Evolutionary conservation across 768 basidiomycete genomes (phyloP).

Genomic region (Chalciporus pseudorubinellus): DNA sequence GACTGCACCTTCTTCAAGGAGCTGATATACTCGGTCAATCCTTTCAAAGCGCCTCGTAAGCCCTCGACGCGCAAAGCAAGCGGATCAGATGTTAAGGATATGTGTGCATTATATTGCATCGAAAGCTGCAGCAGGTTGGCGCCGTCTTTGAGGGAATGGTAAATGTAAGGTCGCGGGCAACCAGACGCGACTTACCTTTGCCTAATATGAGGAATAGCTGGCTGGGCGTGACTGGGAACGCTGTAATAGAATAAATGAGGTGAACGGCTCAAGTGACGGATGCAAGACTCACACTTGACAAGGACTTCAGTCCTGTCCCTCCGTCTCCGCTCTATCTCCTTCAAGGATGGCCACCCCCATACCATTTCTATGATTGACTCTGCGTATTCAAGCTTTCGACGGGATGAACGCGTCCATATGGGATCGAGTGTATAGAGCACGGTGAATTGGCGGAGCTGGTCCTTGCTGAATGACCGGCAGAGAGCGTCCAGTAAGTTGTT

Average conservation of each 20-base stretch:
- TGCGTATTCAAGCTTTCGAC: constrained; percentile 42
- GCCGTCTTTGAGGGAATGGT: constrained; percentile 49
- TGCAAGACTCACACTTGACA: constrained; percentile 41
- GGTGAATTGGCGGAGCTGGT: constrained; percentile 57
- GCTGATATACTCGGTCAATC: constrained; percentile 45
- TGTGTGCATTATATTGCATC: constrained; percentile 56
- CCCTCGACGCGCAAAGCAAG: constrained; percentile 62
- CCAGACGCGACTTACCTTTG: constrained; percentile 44
- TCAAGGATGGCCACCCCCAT: constrained; percentile 70
- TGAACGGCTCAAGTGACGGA: constrained; percentile 1
- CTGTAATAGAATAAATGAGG: constrained; percentile 35
- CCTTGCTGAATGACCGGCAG: constrained; percentile 58
- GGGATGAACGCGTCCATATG: constrained; percentile 31
- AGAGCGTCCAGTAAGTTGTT: constrained; percentile 50
- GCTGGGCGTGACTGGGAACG: constrained; percentile 51
- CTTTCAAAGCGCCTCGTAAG: constrained; percentile 47
- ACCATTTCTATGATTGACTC: constrained; percentile 56
- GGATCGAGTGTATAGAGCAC: constrained; percentile 44
- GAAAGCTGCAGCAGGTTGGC: constrained; percentile 57
- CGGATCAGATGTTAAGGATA: constrained; percentile 56
- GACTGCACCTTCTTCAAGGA: constrained; percentile 46
- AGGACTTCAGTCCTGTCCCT: constrained; percentile 49
- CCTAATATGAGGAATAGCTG: constrained; percentile 72
- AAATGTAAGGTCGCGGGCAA: constrained; percentile 5
- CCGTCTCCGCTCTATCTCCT: constrained; percentile 47